A percentile compares a stretch with the other conserved stretches of the same genome.
Conservation (phyloP, 1,284 basidiomycete species). For the Cryptococcus sp. region DNA sequence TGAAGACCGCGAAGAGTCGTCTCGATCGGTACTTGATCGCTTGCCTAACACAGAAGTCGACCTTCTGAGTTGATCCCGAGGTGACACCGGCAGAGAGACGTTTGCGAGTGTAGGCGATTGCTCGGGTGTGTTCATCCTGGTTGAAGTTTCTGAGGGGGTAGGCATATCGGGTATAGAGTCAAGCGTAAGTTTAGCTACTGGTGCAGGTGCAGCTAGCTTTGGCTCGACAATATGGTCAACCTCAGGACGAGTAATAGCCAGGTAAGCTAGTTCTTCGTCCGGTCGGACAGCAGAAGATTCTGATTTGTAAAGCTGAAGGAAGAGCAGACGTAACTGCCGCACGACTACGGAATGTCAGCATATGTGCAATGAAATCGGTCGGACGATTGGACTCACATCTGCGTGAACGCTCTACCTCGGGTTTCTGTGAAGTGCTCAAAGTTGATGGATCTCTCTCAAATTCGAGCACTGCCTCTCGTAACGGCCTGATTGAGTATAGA, state of each 20-base stretch:
- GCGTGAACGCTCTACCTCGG: constrained; percentile 32
- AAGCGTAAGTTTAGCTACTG: constrained; percentile 2
- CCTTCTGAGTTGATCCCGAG: constrained; percentile 1
- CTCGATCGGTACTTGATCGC: constrained; percentile 37
- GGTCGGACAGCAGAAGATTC: constrained; percentile 37
- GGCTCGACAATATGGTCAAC: constrained; percentile 26
- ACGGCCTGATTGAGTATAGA: constrained; percentile 42
- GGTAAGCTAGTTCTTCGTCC: constrained; percentile 43
- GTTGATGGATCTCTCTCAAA: constrained; percentile 24
- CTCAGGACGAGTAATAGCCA: constrained; percentile 42
- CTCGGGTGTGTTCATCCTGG: constrained; percentile 22
- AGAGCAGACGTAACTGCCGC: constrained; percentile 34
- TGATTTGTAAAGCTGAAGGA: constrained; percentile 38
- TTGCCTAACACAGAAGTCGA: constrained; percentile 32
- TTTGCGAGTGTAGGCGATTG: constrained; percentile 7
- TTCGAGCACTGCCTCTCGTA: constrained; percentile 38
- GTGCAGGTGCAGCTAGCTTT: background rate
- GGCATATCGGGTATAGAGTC: constrained; percentile 19
- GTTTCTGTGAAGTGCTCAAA: constrained; percentile 10
- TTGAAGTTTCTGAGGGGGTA: constrained; percentile 21
- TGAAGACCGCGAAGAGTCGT: constrained; percentile 27
- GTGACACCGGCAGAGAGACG: constrained; percentile 2
- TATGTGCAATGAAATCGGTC: background rate
- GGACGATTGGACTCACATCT: constrained; percentile 30
- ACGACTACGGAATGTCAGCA: constrained; percentile 27